Base-by-base conservation (phyloP, 768 basidiomycete species). In the Clitopilus hobsonii region DNA sequence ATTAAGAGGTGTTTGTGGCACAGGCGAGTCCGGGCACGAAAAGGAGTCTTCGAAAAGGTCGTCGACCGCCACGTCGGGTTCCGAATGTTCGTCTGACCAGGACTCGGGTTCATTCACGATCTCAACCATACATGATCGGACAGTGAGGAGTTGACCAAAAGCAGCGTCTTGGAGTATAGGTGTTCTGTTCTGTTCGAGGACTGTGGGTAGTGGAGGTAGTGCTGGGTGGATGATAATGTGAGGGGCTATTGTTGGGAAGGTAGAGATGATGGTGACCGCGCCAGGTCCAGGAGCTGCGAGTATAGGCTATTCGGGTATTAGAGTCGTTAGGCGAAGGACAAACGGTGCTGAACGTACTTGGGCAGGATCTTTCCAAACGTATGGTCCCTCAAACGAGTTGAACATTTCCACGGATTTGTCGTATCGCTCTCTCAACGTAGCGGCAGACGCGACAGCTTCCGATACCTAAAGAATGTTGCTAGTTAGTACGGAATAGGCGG, bases 321-420 rank as follows among this genome's bases (percentile, higher is more conserved):
- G 54, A 30, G 41, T 8, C 20, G 58, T 38, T 49, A 27, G 11
- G 27, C 47, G 27, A 30, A 13, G 30, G 24, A 47, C n/a, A 50
- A 6, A 10, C 36, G 32, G 30, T 27, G 18, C 4, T 7, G 41
- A 49, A 58, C 67, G 61, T 63, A 80, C 81, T 67, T 78, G 73
- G 26, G 78, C 82, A 47, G 79, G 76, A 63, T 85, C 82, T 24
- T 64, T 65, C 82, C 82, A 85, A 36, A 56, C 54, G 61, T 74
- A 82, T 5, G 72, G 67, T 41, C 61, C 65, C 52, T 81, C 41
- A 45, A 45, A 45, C 14, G 41, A 45, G 3, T 16, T 20, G 22
- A 45, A 45, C 41, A 45, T 45, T 4, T 11, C 22, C 4, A 18
- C 18, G 3, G 18, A 45, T 16, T 18, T 18, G 22, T 45, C 41